Evolutionary conservation across 768 basidiomycete species (phyloP).

Genomic region (Multifurca ochricompacta): DNA sequence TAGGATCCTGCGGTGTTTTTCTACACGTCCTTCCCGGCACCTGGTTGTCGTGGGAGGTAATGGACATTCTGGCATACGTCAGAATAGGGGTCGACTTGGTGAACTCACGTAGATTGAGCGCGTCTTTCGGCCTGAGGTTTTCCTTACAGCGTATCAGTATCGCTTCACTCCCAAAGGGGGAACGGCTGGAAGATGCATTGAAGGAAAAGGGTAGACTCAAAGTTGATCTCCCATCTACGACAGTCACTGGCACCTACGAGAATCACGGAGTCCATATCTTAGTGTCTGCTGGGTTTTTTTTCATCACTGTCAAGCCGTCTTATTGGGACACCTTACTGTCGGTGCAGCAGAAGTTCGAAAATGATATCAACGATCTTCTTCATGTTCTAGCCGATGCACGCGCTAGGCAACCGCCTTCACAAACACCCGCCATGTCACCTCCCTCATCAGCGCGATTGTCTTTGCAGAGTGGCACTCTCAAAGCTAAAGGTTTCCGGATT

Average conservation of each 20-base stretch:
- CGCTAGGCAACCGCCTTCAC: slow-evolving; percentile 22
- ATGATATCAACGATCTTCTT: slow-evolving; percentile 79
- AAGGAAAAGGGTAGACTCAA: slow-evolving; percentile 44
- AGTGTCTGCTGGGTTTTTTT: slow-evolving; percentile 58
- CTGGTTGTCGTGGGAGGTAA: slow-evolving; percentile 71
- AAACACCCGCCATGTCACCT: background rate
- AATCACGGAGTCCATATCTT: slow-evolving; percentile 43
- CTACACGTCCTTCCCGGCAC: slow-evolving; percentile 85
- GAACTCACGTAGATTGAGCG: slow-evolving; percentile 28
- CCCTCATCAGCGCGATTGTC: slow-evolving; percentile 18
- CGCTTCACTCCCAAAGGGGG: slow-evolving; percentile 36
- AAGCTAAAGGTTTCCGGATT: slow-evolving; percentile 73
- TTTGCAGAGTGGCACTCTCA: slow-evolving; percentile 41
- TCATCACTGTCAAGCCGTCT: slow-evolving; percentile 67
- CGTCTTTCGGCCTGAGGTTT: slow-evolving; percentile 58
- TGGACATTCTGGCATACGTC: slow-evolving; percentile 41
- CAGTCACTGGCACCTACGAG: slow-evolving; percentile 52
- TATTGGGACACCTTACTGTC: slow-evolving; percentile 79
- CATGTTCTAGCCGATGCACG: slow-evolving; percentile 57
- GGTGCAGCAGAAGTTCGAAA: slow-evolving; percentile 84
- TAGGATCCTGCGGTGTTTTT: slow-evolving; percentile 47
- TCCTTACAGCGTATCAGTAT: slow-evolving; percentile 55
- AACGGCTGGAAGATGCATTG: slow-evolving; percentile 24
- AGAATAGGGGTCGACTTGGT: slow-evolving; percentile 30
- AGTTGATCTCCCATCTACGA: slow-evolving; percentile 57